Percentiles rank a stretch among this genome's conserved stretches.
These are phyloP conservation scores for Mortierella sp. DNA, from an alignment of 371 early-diverging fungal species.

Conservation along the genomic window DNA sequence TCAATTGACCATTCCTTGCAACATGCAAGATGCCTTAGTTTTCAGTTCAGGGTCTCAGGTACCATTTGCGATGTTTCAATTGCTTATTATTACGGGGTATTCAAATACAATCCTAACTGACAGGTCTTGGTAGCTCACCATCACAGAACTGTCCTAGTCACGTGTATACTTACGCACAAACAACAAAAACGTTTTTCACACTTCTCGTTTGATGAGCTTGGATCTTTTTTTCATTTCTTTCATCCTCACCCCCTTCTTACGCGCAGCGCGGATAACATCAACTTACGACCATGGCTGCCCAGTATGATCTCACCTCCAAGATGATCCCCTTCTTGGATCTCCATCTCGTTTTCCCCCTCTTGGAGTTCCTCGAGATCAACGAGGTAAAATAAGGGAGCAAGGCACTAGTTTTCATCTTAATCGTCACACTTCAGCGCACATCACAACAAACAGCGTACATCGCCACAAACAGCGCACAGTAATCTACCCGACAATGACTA, in stretches of 20 bases:
- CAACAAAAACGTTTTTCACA: slow-evolving; percentile 9
- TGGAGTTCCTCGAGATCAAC: slow-evolving; percentile 88
- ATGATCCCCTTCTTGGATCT: slow-evolving; percentile 94
- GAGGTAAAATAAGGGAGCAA: slow-evolving; percentile 63
- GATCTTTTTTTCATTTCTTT: neutral
- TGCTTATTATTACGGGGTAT: neutral
- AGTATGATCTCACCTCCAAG: slow-evolving; percentile 87
- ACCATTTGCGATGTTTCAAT: no score
- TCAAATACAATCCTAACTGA: neutral
- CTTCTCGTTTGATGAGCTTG: neutral
- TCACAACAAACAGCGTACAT: no score
- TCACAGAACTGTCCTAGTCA: neutral
- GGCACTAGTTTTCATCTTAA: neutral
- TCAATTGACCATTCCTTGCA: no score
- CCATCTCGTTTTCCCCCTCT: slow-evolving; percentile 91
- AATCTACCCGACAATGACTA: neutral
- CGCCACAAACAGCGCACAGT: neutral
- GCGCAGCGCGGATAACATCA: slow-evolving; percentile 11
- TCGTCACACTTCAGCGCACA: neutral
- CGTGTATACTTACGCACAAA: neutral
- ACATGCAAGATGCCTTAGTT: no score
- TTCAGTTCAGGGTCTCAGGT: no score
- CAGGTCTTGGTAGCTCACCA: no score
- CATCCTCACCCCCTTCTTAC: slow-evolving; percentile 9
- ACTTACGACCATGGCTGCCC: slow-evolving; percentile 65